These are phyloP conservation scores for Podila epicladia DNA, from an alignment of 192 early-diverging fungal genomes.

Conservation along the genomic window DNA sequence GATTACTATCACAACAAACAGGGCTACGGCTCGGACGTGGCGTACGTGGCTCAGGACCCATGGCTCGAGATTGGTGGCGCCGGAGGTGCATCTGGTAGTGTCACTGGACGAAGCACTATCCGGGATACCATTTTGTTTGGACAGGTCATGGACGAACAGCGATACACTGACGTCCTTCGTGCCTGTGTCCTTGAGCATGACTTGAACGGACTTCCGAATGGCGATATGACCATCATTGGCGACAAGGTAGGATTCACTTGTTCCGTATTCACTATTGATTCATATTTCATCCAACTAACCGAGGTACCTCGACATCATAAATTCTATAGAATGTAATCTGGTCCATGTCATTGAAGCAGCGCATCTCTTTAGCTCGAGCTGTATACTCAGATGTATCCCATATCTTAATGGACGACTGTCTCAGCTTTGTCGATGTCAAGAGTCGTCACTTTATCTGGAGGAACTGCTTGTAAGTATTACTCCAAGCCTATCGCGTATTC, in stretches of 20 bases:
- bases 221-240: conserved; percentile 67
- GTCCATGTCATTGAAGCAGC: conserved; percentile 88
- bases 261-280: not conserved
- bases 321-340: conserved; percentile 61
- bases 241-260: conserved; percentile 40
- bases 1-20: conserved; percentile 48
- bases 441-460: conserved; percentile 47
- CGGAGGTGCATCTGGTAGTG: conserved; percentile 25
- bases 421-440: conserved; percentile 88
- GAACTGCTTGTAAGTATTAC: conserved; percentile 36
- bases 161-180: conserved; percentile 59
- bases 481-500: too few relatives aligned
- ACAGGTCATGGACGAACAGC: conserved; percentile 40
- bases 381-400: conserved; percentile 73
- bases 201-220: conserved; percentile 54
- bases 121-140: conserved; percentile 78
- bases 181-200: conserved; percentile 70
- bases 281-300: not conserved
- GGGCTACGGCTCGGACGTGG: conserved; percentile 45
- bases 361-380: conserved; percentile 85
- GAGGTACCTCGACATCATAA: not conserved
- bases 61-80: conserved; percentile 49
- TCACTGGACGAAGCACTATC: conserved; percentile 72
- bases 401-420: conserved; percentile 84
- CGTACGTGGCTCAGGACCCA: conserved; percentile 65